Base-by-base conservation (phyloP, 176 grass and related monocot genomes). In the Phragmites australis region DNA sequence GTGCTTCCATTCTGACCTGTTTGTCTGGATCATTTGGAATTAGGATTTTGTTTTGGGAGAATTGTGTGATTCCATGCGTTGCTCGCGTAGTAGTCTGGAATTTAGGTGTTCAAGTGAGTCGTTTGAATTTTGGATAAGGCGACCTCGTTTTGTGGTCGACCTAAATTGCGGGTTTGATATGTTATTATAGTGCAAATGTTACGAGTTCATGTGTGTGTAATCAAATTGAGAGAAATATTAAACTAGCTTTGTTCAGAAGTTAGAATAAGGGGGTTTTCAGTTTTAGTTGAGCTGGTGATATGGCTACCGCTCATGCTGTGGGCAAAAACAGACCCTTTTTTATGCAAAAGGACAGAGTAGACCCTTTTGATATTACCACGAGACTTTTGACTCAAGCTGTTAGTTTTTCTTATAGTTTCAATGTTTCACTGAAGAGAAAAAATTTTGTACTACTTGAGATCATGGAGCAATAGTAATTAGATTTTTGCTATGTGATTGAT, bases 121-220 rank as follows among this genome's bases (percentile, higher is more conserved):
- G 5, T 43, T 73, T 65, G 8, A 73, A 61, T 50, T 49, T 17
- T 62, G 32, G 32, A 42, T 69, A 57, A 55, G 47, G 62, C 31
- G 23, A 29, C 6, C 32, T 29, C 1, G 13, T 56, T 5, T 37
- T 23, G 6, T 75, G 23, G 59, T 56, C 71, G 56, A 47, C 52
- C 51, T 83, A 68, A 58, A 68, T 84, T 59, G 7, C 1, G 72
- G 26, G 21, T 67, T 39, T 55, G 60, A 83, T 75, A 32, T 53
- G 25, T 44, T 54, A 30, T 30, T 60, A 10, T 81, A 27, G 6
- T 76, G 39, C 39, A 58, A 25, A 31, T 57, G 43, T 8, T 74
- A 25, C 21, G 2, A 42, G 17, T 75, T 63, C 52, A 40, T 65
- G 27, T 23, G 10, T 48, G 58, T 48, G n/a, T 71, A 47, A 14